Conservation (phyloP, 2,329 filamentous ascomycete species). For the Alternaria angustiovoidea region DNA sequence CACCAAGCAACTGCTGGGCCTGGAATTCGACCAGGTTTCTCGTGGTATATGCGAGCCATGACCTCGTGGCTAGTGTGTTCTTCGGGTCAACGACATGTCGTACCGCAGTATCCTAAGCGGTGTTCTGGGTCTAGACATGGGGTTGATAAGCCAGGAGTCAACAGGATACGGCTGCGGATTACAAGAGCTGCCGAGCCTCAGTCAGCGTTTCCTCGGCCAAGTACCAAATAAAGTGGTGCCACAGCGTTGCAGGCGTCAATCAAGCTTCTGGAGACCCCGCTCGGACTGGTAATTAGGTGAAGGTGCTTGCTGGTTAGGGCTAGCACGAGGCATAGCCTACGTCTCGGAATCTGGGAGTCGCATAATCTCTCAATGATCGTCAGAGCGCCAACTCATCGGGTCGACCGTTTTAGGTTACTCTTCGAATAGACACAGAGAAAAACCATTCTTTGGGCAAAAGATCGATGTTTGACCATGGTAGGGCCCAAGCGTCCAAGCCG, state of each 20-base stretch:
- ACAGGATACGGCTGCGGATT: slow-evolving; percentile 10
- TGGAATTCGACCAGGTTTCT: slow-evolving; percentile 9
- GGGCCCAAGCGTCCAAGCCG: slow-evolving; percentile 17
- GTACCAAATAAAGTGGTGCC: slow-evolving; percentile 17
- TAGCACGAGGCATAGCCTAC: slow-evolving; percentile 31
- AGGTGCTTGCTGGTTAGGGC: slow-evolving; percentile 32
- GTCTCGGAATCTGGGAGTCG: slow-evolving; percentile 30
- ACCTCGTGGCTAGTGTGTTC: slow-evolving; percentile 6
- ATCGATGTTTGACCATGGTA: slow-evolving; percentile 26
- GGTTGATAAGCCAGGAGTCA: slow-evolving; percentile 23
- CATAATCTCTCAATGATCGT: slow-evolving; percentile 30
- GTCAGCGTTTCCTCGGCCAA: slow-evolving; percentile 14
- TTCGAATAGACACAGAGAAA: slow-evolving; percentile 27
- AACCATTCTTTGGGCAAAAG: slow-evolving; percentile 19
- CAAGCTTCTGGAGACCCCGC: slow-evolving; percentile 36
- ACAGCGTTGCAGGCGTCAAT: slow-evolving; percentile 27
- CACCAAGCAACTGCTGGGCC: slow-evolving; percentile 1
- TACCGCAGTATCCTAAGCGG: slow-evolving; percentile 9
- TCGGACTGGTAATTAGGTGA: slow-evolving; percentile 29
- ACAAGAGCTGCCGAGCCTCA: slow-evolving; percentile 16
- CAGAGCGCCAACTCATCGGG: slow-evolving; percentile 26
- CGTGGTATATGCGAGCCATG: slow-evolving; percentile 11
- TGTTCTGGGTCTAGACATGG: slow-evolving; percentile 15
- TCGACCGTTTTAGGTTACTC: slow-evolving; percentile 30
- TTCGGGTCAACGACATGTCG: slow-evolving; percentile 6